Conservation (phyloP, 352 stramenopile genomes). For the Globisporangium nunn region DNA sequence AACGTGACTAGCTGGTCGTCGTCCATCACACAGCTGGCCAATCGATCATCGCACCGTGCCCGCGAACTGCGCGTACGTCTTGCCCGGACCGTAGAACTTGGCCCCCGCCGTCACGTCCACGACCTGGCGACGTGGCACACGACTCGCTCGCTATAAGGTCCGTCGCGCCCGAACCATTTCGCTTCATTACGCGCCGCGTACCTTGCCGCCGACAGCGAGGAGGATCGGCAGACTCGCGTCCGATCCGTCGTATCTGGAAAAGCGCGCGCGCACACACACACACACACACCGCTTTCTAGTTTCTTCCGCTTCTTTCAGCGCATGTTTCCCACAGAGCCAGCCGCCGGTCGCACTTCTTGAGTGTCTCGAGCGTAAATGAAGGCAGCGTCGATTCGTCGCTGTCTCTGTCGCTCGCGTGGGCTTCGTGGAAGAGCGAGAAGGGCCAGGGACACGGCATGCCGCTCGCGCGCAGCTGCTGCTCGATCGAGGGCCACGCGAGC, state of each 20-base stretch:
- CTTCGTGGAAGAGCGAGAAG: conserved; percentile 37
- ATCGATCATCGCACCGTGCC: conserved; percentile 30
- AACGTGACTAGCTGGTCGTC: not conserved
- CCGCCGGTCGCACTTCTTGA: conserved; percentile 29
- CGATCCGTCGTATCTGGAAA: conserved; percentile 49
- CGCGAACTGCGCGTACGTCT: conserved; percentile 69
- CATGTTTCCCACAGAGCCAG: not conserved
- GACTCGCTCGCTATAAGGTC: too few species aligned
- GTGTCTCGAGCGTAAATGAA: conserved; percentile 59
- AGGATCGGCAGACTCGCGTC: conserved; percentile 61
- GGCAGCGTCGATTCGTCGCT: conserved; percentile 13
- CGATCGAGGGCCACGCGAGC: conserved; percentile 63
- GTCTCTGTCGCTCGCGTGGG: conserved; percentile 14
- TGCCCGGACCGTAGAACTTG: conserved; percentile 73
- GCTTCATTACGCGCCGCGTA: conserved; percentile 10
- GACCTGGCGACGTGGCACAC: conserved; percentile 19
- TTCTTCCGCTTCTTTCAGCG: too few species aligned
- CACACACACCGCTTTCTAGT: too few species aligned
- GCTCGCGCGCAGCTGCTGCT: conserved; percentile 47
- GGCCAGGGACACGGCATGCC: conserved; percentile 62
- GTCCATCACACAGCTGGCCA: not conserved
- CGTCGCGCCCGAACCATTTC: too few species aligned
- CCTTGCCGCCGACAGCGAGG: conserved; percentile 63
- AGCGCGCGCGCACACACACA: too few species aligned
- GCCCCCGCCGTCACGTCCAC: conserved; percentile 61